phyloP scores from a whole-genome alignment of 2,329 filamentous ascomycete genomes.

The Achaetomium macrosporum region DNA sequence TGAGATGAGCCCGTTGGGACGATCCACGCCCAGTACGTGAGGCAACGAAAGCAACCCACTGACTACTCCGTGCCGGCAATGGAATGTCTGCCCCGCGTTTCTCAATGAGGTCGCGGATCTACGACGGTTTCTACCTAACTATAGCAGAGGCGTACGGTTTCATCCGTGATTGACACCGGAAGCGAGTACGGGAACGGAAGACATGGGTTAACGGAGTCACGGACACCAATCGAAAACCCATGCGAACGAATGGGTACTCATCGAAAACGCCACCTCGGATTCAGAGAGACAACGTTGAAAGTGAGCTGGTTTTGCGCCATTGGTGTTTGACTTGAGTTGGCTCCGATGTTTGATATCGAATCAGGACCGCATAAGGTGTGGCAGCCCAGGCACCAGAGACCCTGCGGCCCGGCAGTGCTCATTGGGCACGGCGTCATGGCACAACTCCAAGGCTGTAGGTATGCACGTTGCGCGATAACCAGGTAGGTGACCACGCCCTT shows the following conservation, averaged over 20 bases:
- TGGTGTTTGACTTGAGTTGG: background rate
- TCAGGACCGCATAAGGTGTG: background rate
- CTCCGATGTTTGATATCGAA: background rate
- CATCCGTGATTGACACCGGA: background rate
- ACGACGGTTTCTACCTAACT: conserved; percentile 3
- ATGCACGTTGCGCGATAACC: too few relatives aligned
- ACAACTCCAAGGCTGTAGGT: too few relatives aligned
- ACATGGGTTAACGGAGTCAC: too few relatives aligned
- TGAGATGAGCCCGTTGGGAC: background rate
- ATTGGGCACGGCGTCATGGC: conserved; percentile 6
- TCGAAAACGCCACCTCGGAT: too few relatives aligned
- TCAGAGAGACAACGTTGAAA: background rate
- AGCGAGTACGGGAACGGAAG: background rate
- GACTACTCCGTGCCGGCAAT: background rate
- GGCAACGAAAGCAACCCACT: too few relatives aligned
- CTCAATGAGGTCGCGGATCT: background rate
- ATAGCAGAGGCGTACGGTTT: background rate
- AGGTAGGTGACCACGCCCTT: too few relatives aligned
- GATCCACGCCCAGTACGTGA: too few relatives aligned
- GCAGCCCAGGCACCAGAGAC: background rate
- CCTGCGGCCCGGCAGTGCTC: background rate
- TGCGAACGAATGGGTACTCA: too few relatives aligned
- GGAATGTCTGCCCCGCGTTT: background rate
- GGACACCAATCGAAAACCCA: too few relatives aligned
- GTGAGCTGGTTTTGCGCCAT: too few relatives aligned